These are phyloP conservation scores for Magnolia sinica DNA, from an alignment of 164 flowering plant genomes.

Conservation along the genomic window DNA sequence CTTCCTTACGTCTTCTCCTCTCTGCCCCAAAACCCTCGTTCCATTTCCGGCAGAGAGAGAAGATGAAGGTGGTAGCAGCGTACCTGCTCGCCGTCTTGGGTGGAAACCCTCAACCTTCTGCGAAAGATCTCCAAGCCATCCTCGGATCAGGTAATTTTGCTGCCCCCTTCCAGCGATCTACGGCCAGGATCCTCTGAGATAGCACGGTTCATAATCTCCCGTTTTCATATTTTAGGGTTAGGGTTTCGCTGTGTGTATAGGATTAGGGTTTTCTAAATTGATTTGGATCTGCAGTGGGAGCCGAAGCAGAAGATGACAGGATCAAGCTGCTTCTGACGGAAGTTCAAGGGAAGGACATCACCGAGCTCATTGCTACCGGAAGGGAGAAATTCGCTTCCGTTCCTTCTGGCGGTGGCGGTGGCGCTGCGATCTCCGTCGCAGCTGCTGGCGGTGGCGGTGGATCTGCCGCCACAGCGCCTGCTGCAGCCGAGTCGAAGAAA, in stretches of 20 bases:
- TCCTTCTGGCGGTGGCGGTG: conserved; percentile 38
- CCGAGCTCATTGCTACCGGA: conserved; percentile 40
- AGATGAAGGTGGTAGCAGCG: conserved; percentile 71
- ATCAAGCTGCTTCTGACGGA: conserved; percentile 28
- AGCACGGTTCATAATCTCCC: neutral
- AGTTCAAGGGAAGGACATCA: conserved; percentile 40
- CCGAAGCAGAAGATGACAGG: conserved; percentile 35
- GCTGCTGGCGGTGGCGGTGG: conserved; percentile 25
- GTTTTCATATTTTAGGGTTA: too few species aligned
- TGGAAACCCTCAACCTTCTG: conserved; percentile 55
- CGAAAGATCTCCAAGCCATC: conserved; percentile 49
- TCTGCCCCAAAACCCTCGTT: neutral
- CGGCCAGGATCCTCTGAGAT: neutral
- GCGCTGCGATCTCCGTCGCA: conserved; percentile 22
- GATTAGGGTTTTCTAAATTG: neutral
- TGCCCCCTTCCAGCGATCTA: neutral
- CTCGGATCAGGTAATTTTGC: conserved; percentile 51
- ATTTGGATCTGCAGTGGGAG: conserved; percentile 31
- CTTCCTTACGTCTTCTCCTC: neutral
- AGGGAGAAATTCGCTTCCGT: conserved; percentile 44
- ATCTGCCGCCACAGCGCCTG: conserved; percentile 29
- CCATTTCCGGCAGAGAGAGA: conserved; percentile 7
- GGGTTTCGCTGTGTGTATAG: too few species aligned
- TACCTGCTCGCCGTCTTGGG: conserved; percentile 70
- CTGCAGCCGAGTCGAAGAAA: conserved; percentile 40